Percentiles rank a stretch among this genome's conserved stretches.
Evolutionary conservation across 192 early-diverging fungal genomes (phyloP).

Genomic region (Backusella macrospora): DNA sequence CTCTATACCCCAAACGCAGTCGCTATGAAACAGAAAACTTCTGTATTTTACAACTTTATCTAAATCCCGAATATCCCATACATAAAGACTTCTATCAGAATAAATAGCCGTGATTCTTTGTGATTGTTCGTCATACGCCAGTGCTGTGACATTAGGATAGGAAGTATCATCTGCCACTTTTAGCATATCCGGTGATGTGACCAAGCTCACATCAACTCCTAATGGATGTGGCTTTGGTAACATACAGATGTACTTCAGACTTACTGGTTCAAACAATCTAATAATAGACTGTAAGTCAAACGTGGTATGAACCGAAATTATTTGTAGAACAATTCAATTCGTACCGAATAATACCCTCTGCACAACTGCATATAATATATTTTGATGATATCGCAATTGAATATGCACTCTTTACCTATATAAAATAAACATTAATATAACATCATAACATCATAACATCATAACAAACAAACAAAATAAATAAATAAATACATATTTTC

Average conservation of each 20-base stretch:
- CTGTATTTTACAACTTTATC: conserved; percentile 57
- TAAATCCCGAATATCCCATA: conserved; percentile 70
- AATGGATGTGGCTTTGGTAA: conserved; percentile 73
- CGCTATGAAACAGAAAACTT: conserved; percentile 71
- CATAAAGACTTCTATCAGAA: conserved; percentile 67
- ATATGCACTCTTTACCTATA: conserved; percentile 59
- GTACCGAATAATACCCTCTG: conserved; percentile 72
- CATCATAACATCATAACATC: too few species aligned
- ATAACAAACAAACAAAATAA: background rate
- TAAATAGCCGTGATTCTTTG: conserved; percentile 63
- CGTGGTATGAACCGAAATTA: background rate
- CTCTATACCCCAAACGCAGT: conserved; percentile 85
- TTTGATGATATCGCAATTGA: conserved; percentile 61
- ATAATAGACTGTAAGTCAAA: background rate
- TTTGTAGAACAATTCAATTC: background rate
- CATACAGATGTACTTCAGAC: conserved; percentile 68
- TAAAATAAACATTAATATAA: background rate
- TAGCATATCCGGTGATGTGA: conserved; percentile 30
- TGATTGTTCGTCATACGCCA: conserved; percentile 57
- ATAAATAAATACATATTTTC: too few species aligned
- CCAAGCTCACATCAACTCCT: conserved; percentile 52
- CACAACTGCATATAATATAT: conserved; percentile 71
- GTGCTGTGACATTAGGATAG: conserved; percentile 64
- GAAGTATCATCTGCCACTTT: conserved; percentile 30
- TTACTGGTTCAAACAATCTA: conserved; percentile 74